A percentile compares a stretch with the other conserved stretches of the same genome.
Conservation (phyloP, 306 rosid genomes). For the Prunus mongolica region DNA sequence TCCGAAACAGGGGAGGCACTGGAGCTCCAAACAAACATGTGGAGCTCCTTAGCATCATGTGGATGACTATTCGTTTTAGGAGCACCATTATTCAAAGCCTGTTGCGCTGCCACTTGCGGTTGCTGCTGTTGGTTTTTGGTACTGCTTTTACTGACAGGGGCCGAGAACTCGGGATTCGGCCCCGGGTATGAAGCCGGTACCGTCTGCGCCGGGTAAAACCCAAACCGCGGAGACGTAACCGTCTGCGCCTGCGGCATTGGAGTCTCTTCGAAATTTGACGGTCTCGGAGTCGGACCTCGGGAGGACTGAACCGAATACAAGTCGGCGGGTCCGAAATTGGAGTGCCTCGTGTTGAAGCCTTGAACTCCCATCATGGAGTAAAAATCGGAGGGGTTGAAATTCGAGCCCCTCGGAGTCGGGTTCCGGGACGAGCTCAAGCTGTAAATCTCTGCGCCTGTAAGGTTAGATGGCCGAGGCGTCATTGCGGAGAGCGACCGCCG, state of each 20-base stretch:
- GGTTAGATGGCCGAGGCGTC: slow-evolving; percentile 93
- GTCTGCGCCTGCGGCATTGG: slow-evolving; percentile 33
- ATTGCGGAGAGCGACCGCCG: slow-evolving; percentile 47
- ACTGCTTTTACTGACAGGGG: slow-evolving; percentile 39
- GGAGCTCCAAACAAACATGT: slow-evolving; percentile 95
- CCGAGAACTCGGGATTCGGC: slow-evolving; percentile 84
- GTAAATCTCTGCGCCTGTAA: slow-evolving; percentile 95
- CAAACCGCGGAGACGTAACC: slow-evolving; percentile 25
- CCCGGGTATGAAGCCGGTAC: slow-evolving; percentile 43
- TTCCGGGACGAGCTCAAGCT: slow-evolving; percentile 85
- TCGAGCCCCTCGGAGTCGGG: slow-evolving; percentile 89
- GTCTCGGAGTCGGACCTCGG: slow-evolving; percentile 77
- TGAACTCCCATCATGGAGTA: slow-evolving; percentile 86
- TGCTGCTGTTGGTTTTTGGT: slow-evolving; percentile 33
- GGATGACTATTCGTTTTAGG: slow-evolving; percentile 28
- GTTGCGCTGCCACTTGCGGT: slow-evolving; percentile 12
- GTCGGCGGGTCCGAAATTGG: slow-evolving; percentile 72
- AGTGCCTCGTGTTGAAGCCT: slow-evolving; percentile 54
- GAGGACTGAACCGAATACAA: slow-evolving; percentile 86
- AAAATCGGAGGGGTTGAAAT: slow-evolving; percentile 80
- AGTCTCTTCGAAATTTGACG: slow-evolving; percentile 84
- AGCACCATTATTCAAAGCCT: background rate
- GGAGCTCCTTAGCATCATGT: slow-evolving; percentile 86
- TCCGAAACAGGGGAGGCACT: slow-evolving; percentile 82
- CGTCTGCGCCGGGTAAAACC: slow-evolving; percentile 57